A percentile compares a stretch with the other conserved stretches of the same genome.
phyloP scores from a whole-genome alignment of 768 basidiomycete species.

The Pilatotrama ljubarskyi region DNA sequence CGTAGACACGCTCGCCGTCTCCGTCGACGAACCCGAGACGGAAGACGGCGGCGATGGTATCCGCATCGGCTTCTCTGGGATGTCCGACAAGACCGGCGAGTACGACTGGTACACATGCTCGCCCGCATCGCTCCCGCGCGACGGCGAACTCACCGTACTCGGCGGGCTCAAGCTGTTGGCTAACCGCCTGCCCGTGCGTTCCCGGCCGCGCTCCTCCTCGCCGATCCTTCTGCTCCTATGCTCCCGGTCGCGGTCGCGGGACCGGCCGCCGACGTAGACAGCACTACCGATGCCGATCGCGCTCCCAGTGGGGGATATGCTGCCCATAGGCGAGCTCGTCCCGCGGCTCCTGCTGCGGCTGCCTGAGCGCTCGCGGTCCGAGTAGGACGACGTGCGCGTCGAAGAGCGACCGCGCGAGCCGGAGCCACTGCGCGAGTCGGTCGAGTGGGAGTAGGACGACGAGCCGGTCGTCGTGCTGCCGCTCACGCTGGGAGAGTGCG shows the following conservation, averaged over 20 bases:
- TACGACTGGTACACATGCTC: conserved; percentile 18
- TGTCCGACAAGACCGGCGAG: conserved; percentile 20
- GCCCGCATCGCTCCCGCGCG: conserved; percentile 20
- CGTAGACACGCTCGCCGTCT: conserved; percentile 30
- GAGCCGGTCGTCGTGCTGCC: conserved; percentile 29
- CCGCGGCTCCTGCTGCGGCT: conserved; percentile 37
- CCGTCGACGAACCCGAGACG: conserved; percentile 30
- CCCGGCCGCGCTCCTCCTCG: conserved; percentile 42
- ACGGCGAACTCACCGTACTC: conserved; percentile 31
- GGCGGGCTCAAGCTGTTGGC: conserved; percentile 42
- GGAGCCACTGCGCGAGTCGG: conserved; percentile 29
- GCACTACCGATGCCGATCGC: conserved; percentile 27
- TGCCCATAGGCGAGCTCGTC: conserved; percentile 36
- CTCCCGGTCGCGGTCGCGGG: conserved; percentile 14
- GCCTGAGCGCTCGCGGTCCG: conserved; percentile 48
- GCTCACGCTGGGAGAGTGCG: conserved; percentile 22
- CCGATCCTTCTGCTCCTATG: conserved; percentile 12
- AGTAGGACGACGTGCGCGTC: conserved; percentile 55
- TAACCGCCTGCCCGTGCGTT: conserved; percentile 41
- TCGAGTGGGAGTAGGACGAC: conserved; percentile 32
- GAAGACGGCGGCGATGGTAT: conserved; percentile 25
- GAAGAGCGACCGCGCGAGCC: conserved; percentile 53
- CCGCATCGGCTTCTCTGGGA: conserved; percentile 16
- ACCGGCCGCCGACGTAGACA: conserved; percentile 16
- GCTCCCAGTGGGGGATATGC: conserved; percentile 37